Conservation (phyloP, 768 basidiomycete species). For the Pisolithus sp. region DNA sequence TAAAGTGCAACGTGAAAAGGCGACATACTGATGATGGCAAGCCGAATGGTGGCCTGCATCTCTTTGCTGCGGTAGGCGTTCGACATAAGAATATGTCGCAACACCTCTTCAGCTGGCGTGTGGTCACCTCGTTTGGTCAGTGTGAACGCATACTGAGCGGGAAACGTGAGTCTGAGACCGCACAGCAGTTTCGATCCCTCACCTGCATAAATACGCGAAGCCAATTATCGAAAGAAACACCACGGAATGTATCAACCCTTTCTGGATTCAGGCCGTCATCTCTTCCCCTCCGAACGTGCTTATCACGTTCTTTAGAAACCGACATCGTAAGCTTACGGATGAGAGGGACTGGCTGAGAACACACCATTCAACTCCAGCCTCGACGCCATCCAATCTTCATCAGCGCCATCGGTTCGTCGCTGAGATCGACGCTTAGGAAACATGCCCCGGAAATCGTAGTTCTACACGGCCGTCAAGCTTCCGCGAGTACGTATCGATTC, state of each 20-base stretch:
- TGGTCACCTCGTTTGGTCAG: conserved; percentile 58
- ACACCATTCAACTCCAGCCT: conserved; percentile 69
- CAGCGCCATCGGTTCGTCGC: conserved; percentile 41
- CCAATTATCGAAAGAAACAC: conserved; percentile 82
- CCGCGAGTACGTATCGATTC: neutral
- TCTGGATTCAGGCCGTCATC: conserved; percentile 34
- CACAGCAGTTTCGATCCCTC: neutral
- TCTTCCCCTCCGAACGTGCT: conserved; percentile 42
- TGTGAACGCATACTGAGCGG: conserved; percentile 64
- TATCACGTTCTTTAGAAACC: conserved; percentile 48
- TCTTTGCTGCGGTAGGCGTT: conserved; percentile 61
- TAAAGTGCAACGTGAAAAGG: neutral
- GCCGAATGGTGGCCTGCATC: conserved; percentile 63
- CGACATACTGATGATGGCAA: conserved; percentile 65
- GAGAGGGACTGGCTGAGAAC: conserved; percentile 11
- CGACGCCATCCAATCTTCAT: conserved; percentile 68
- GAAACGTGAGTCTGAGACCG: conserved; percentile 1
- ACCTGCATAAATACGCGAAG: conserved; percentile 82
- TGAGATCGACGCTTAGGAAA: conserved; percentile 44
- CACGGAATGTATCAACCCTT: conserved; percentile 67
- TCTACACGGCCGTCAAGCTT: conserved; percentile 22
- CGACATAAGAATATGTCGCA: conserved; percentile 69
- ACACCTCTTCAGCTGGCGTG: conserved; percentile 64
- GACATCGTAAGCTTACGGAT: neutral
- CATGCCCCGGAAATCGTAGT: conserved; percentile 63